phyloP scores from a whole-genome alignment of 768 basidiomycete species.

The Cystofilobasidium macerans region DNA sequence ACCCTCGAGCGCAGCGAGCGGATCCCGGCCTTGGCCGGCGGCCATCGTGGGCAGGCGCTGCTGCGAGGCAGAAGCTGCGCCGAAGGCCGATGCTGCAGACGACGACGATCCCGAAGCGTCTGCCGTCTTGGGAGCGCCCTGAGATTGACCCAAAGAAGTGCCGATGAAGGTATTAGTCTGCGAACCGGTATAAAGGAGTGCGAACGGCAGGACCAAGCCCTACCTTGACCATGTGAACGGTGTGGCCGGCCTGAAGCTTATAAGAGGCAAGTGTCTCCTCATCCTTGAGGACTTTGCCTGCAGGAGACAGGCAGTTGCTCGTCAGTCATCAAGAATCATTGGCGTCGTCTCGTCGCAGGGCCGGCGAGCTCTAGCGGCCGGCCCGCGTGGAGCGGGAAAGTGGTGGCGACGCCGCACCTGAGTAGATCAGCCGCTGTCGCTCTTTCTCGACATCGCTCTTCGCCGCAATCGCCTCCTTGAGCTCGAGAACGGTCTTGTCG shows the following conservation, averaged over 20 bases:
- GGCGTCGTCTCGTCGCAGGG: too few species aligned
- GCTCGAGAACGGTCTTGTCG: constrained; percentile 54
- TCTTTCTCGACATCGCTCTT: constrained; percentile 78
- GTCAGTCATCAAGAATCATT: too few species aligned
- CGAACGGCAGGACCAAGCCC: too few species aligned
- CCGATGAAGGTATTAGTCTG: too few species aligned
- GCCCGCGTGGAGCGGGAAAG: background rate
- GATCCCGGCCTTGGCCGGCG: constrained; percentile 66
- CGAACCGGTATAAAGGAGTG: too few species aligned
- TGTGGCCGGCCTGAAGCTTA: constrained; percentile 81
- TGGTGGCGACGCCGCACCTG: constrained; percentile 52
- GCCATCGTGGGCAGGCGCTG: constrained; percentile 66
- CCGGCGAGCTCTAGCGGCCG: too few species aligned
- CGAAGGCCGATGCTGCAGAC: constrained; percentile 38
- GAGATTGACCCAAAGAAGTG: background rate
- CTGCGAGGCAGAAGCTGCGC: constrained; percentile 31
- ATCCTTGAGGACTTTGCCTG: constrained; percentile 45
- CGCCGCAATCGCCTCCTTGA: constrained; percentile 79
- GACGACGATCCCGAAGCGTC: constrained; percentile 37
- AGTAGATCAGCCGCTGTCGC: constrained; percentile 82
- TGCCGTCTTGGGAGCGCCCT: constrained; percentile 13
- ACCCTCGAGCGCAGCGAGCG: constrained; percentile 71
- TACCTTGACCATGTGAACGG: constrained; percentile 89
- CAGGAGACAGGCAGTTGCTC: constrained; percentile 1
- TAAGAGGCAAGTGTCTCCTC: constrained; percentile 71